Percentiles rank a stretch among this genome's conserved stretches.
phyloP scores from a whole-genome alignment of 495 filamentous ascomycete species.

The Xanthoparmelia taractica region DNA sequence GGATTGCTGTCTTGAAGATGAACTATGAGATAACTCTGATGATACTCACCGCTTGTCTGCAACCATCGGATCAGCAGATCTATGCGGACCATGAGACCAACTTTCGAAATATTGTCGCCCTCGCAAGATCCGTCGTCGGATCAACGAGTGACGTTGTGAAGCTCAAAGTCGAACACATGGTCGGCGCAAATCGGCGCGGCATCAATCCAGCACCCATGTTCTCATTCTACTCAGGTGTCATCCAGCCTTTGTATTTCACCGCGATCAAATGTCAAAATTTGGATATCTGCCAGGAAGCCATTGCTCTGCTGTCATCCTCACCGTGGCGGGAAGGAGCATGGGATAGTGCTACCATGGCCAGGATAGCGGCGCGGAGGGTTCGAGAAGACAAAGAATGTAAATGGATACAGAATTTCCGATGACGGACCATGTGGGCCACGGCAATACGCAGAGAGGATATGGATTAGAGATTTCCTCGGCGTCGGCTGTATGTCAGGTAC shows the following conservation, averaged over 20 bases:
- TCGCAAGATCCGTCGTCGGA: conserved; percentile 13
- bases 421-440: neutral
- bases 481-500: too few species aligned
- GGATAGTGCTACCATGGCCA: conserved; percentile 28
- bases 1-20: conserved; percentile 13
- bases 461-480: too few species aligned
- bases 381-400: neutral
- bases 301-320: conserved; percentile 32
- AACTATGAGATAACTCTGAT: conserved; percentile 8
- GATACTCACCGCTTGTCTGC: conserved; percentile 5
- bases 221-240: conserved; percentile 19
- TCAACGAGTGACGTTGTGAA: neutral
- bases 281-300: conserved; percentile 37
- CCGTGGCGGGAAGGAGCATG: conserved; percentile 50
- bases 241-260: conserved; percentile 45
- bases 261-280: conserved; percentile 51
- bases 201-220: neutral
- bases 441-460: too few species aligned
- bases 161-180: neutral
- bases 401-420: neutral
- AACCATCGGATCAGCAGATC: neutral
- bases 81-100: conserved; percentile 4
- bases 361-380: conserved; percentile 16
- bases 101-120: conserved; percentile 5
- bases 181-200: neutral